Conservation (phyloP, 2,329 filamentous ascomycete genomes). For the Tolypocladium ophioglossoides region DNA sequence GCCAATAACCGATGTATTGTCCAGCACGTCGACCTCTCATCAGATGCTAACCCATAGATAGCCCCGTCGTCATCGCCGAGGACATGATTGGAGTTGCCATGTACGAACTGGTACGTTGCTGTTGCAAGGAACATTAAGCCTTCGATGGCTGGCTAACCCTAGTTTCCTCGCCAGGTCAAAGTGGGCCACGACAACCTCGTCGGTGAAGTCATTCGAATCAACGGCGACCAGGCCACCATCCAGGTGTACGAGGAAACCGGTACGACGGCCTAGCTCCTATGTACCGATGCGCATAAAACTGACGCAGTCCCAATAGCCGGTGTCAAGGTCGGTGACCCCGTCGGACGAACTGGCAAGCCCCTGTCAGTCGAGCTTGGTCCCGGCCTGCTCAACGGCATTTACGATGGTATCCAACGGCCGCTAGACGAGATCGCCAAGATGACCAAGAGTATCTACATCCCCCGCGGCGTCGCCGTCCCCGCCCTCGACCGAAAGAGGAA, state of each 20-base stretch:
- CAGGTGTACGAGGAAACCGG: conserved; percentile 99
- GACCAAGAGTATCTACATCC: conserved; percentile 91
- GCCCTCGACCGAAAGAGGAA: conserved; percentile 84
- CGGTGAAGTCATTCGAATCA: conserved; percentile 97
- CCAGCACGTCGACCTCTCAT: not conserved
- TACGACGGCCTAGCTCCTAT: conserved; percentile 29
- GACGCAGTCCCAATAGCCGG: conserved; percentile 51
- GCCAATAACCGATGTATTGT: not conserved
- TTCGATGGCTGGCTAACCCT: not conserved
- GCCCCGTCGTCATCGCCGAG: conserved; percentile 92
- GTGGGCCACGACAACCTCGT: conserved; percentile 88
- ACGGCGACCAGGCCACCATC: conserved; percentile 88
- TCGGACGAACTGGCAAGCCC: conserved; percentile 83
- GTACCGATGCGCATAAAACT: not conserved
- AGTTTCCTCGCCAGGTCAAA: conserved; percentile 50
- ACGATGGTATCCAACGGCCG: conserved; percentile 96
- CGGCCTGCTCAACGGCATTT: conserved; percentile 96
- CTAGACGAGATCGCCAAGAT: conserved; percentile 71
- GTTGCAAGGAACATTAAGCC: not conserved
- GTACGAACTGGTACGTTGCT: conserved; percentile 79
- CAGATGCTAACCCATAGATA: conserved; percentile 19
- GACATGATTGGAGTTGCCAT: conserved; percentile 99
- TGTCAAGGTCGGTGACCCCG: conserved; percentile 91
- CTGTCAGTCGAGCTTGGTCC: conserved; percentile 95
- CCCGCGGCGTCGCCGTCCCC: conserved; percentile 80